Percentiles rank a stretch among this genome's conserved stretches.
Conservation (phyloP, 2,329 filamentous ascomycete species). For the Fusarium sp. region DNA sequence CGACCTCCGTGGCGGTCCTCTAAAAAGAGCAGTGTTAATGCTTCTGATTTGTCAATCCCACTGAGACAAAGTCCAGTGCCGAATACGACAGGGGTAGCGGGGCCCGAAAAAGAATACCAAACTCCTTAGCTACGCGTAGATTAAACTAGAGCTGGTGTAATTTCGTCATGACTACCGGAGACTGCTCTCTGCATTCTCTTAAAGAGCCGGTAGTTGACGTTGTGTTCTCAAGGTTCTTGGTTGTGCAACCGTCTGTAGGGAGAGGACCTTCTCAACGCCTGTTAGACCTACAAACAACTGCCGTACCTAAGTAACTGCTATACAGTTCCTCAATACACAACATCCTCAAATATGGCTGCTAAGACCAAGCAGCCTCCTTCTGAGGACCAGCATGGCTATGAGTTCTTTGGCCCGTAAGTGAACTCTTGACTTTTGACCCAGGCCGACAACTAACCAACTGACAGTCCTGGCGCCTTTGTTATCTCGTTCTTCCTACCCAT, state of each 20-base stretch:
- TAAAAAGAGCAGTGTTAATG: background rate
- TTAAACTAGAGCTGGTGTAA: conserved; percentile 39
- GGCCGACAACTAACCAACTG: conserved; percentile 16
- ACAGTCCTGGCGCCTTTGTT: conserved; percentile 79
- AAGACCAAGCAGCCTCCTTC: conserved; percentile 48
- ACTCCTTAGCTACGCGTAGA: conserved; percentile 40
- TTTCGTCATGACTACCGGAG: conserved; percentile 24
- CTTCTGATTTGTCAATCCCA: conserved; percentile 26
- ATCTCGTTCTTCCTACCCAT: conserved; percentile 87
- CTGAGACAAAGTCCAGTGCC: conserved; percentile 2
- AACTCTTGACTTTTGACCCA: background rate
- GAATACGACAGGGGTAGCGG: conserved; percentile 37
- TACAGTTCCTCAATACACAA: conserved; percentile 20
- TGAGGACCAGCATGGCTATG: conserved; percentile 62
- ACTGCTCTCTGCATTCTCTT: conserved; percentile 1
- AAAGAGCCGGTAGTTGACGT: conserved; percentile 11
- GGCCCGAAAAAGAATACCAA: conserved; percentile 17
- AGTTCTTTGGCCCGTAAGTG: conserved; percentile 67
- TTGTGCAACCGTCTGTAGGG: background rate
- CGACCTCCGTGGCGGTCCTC: conserved; percentile 21
- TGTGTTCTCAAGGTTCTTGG: conserved; percentile 17
- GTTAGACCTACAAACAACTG: background rate
- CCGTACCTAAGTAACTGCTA: no score
- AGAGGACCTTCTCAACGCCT: conserved; percentile 10
- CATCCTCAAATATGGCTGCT: conserved; percentile 50